Conservation (phyloP, 768 basidiomycete species). For the Termitomyces sp. region DNA sequence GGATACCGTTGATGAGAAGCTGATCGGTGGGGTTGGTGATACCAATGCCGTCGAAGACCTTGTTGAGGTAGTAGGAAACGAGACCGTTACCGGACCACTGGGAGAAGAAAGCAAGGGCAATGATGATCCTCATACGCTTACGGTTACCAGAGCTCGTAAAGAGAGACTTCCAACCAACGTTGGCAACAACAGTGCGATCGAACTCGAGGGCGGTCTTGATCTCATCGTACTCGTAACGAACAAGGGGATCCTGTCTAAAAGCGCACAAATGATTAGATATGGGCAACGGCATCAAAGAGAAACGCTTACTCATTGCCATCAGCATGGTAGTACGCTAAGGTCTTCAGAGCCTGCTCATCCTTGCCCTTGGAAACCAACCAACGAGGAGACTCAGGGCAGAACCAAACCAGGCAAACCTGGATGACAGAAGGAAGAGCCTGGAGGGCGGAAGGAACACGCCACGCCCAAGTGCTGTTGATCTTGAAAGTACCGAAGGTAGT, state of each 20-base stretch:
- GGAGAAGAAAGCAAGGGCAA: slow-evolving; percentile 79
- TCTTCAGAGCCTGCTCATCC: slow-evolving; percentile 61
- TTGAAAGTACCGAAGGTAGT: slow-evolving; percentile 78
- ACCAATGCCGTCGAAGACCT: slow-evolving; percentile 66
- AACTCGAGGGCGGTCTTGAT: slow-evolving; percentile 76
- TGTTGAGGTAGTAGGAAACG: slow-evolving; percentile 77
- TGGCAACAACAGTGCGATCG: slow-evolving; percentile 54
- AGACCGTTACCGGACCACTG: slow-evolving; percentile 87
- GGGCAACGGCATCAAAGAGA: too few relatives aligned
- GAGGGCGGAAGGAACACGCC: slow-evolving; percentile 77
- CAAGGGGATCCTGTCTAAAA: slow-evolving; percentile 55
- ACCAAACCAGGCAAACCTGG: slow-evolving; percentile 63
- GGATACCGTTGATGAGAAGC: slow-evolving; percentile 82
- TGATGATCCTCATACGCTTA: slow-evolving; percentile 71
- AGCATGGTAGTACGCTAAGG: slow-evolving; percentile 81
- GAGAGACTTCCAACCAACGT: slow-evolving; percentile 69
- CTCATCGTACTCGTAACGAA: slow-evolving; percentile 73
- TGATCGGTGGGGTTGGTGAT: slow-evolving; percentile 58
- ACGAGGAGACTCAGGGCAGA: slow-evolving; percentile 82
- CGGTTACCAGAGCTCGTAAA: slow-evolving; percentile 67
- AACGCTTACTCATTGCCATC: slow-evolving; percentile 55
- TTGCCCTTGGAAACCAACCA: slow-evolving; percentile 76
- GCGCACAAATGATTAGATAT: background rate
- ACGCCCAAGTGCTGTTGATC: slow-evolving; percentile 66
- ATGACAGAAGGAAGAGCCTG: slow-evolving; percentile 68